A percentile compares a stretch with the other conserved stretches of the same genome.
phyloP scores from a whole-genome alignment of 805 yeast species.

The Middelhovenomyces tepae region DNA sequence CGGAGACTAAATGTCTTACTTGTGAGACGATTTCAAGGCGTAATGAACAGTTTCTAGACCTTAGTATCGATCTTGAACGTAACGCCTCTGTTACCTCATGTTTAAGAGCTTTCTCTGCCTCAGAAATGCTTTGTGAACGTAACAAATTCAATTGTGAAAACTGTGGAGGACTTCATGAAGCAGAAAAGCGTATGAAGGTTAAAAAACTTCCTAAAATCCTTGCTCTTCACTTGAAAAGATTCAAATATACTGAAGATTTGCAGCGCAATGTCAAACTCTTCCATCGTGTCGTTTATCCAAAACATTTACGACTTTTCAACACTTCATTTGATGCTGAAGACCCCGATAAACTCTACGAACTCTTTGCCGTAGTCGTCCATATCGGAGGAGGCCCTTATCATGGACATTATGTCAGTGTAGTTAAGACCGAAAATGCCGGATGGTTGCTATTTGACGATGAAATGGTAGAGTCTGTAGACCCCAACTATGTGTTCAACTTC shows the following conservation, averaged over 20 bases:
- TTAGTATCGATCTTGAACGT: constrained; percentile 74
- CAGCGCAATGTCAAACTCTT: constrained; percentile 79
- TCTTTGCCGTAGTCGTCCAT: constrained; percentile 83
- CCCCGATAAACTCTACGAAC: constrained; percentile 60
- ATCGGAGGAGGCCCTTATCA: constrained; percentile 97
- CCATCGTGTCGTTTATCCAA: constrained; percentile 75
- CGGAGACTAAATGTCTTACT: constrained; percentile 80
- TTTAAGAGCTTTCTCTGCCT: constrained; percentile 70
- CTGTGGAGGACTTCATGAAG: constrained; percentile 88
- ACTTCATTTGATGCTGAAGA: constrained; percentile 49
- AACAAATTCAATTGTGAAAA: constrained; percentile 90
- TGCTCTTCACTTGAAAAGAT: constrained; percentile 81
- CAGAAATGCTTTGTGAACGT: constrained; percentile 75
- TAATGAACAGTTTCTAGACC: constrained; percentile 79
- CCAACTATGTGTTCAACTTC: constrained; percentile 70
- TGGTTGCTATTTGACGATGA: constrained; percentile 96
- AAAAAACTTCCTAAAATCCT: constrained; percentile 68
- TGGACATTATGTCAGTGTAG: constrained; percentile 88
- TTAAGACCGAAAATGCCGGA: constrained; percentile 67
- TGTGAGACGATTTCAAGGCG: constrained; percentile 78
- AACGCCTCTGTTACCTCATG: constrained; percentile 71
- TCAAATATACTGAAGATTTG: constrained; percentile 78
- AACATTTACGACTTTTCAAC: constrained; percentile 53
- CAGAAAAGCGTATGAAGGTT: constrained; percentile 79
- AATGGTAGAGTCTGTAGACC: constrained; percentile 82